Base-by-base conservation (phyloP, 2,329 filamentous ascomycete genomes). In the Alternaria brassicae region DNA sequence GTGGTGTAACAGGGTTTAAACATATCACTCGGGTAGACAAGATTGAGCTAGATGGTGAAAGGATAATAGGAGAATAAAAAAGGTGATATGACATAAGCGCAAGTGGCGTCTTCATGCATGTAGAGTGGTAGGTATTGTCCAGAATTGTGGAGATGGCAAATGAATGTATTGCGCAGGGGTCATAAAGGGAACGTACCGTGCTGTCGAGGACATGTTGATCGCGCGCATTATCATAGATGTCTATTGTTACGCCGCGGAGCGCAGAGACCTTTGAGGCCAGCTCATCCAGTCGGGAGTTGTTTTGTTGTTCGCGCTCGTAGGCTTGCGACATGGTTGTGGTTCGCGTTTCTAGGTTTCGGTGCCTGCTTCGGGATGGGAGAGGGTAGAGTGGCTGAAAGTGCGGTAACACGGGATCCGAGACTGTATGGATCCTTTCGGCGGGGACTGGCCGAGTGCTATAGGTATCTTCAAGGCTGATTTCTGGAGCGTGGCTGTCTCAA, bases 191-290 rank as follows among this genome's bases (percentile, higher is more conserved):
- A 81, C 87, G 58, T 84, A 96, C 92, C 37, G 91, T 94, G 73
- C 88, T 89, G 79, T 99, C 92, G n/a, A 99, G 91, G 64, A 96
- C 87, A 67, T 91, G 88, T 72, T 98, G 94, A 70, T 91, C 88
- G 58, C 92, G 88, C 49, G 95, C 95, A 77, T 95, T 93, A 81
- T 98, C 93, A 85, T 98, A 97, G 74, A 99, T 99, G 82, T 99
- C 93, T 66, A 98, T 88, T 40, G 95, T 99, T 50, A 99, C 92
- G 78, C 91, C 91, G 74, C 94, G 92, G 64, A 99, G 86, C 52
- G 93, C 92, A 17, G 91, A 91, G 55, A 98, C 93, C 82, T 99
- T 99, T 67, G 88, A 86, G 15, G 91, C 91, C 36, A 99, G 90
- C 77, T 96, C 93, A 73, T 94, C 89, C 56, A 99, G 91, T 70